Evolutionary conservation across 345 rosid species (phyloP).

Genomic region (Pelargonium nanum): DNA sequence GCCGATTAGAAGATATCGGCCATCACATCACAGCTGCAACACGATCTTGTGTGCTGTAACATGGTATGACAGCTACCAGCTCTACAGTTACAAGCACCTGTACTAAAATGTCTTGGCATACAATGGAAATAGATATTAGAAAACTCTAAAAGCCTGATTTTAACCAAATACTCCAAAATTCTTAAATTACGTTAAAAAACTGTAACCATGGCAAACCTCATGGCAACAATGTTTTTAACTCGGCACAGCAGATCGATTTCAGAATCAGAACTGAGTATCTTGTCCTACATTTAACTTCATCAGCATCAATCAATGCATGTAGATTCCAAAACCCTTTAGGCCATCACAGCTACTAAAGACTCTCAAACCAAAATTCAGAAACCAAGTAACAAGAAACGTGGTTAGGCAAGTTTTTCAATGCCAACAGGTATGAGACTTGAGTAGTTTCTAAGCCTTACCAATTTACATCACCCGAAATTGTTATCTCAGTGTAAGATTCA

Average conservation of each 20-base stretch:
- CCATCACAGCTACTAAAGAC: background rate
- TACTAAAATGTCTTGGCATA: background rate
- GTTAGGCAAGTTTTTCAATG: background rate
- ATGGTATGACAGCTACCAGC: background rate
- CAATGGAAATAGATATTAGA: background rate
- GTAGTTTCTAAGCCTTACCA: background rate
- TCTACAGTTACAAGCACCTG: background rate
- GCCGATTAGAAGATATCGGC: background rate
- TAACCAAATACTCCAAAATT: background rate
- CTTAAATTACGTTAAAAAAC: background rate
- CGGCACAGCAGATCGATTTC: background rate
- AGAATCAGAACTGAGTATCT: slow-evolving; percentile 6
- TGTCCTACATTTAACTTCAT: slow-evolving; percentile 1
- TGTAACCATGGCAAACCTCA: background rate
- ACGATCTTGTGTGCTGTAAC: background rate
- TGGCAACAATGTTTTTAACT: background rate
- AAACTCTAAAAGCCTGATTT: background rate
- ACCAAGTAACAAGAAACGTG: background rate
- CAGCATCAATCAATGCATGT: background rate
- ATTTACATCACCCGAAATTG: background rate
- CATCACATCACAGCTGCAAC: background rate
- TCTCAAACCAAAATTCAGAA: background rate
- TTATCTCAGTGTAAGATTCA: background rate
- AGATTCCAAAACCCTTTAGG: background rate
- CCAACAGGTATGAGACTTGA: background rate